These are phyloP conservation scores for Penicillium psychrosexuale DNA, from an alignment of 2,329 filamentous ascomycete species.

Conservation along the genomic window DNA sequence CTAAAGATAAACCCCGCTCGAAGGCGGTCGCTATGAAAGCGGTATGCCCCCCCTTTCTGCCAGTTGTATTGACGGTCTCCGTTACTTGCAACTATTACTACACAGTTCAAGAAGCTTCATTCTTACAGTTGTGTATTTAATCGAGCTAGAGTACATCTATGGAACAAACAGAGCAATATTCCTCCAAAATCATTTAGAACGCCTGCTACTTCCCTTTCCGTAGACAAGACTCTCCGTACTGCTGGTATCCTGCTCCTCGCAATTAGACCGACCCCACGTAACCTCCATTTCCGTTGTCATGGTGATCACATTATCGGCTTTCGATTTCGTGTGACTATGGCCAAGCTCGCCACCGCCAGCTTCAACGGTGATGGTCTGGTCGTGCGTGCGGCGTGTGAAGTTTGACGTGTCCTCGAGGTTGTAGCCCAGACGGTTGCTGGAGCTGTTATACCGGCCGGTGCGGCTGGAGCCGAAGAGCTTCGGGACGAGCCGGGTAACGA, in stretches of 20 bases:
- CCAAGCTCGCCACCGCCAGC: not conserved
- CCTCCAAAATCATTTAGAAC: not conserved
- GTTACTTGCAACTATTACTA: too few relatives aligned
- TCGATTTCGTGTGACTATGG: not conserved
- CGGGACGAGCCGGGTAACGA: conserved; percentile 3
- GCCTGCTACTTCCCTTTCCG: not conserved
- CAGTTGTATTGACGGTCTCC: too few relatives aligned
- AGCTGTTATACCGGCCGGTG: not conserved
- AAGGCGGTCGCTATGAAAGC: too few relatives aligned
- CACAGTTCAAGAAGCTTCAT: too few relatives aligned
- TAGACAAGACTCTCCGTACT: conserved; percentile 9
- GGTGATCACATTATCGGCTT: conserved; percentile 1
- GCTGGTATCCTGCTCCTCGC: not conserved
- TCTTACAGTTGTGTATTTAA: too few relatives aligned
- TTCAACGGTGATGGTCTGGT: not conserved
- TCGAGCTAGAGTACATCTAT: too few relatives aligned
- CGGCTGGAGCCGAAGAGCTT: conserved; percentile 1
- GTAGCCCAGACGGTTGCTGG: not conserved
- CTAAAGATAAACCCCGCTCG: too few relatives aligned
- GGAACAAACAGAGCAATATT: not conserved
- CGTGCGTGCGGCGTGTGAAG: not conserved
- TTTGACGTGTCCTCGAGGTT: conserved; percentile 3
- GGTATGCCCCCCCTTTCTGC: too few relatives aligned
- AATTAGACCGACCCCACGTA: conserved; percentile 3
- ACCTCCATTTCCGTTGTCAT: conserved; percentile 12